Evolutionary conservation across 306 rosid species (phyloP), one percentile per base, ranked within the genome.

Genomic region (Vigna trinervia): DNA sequence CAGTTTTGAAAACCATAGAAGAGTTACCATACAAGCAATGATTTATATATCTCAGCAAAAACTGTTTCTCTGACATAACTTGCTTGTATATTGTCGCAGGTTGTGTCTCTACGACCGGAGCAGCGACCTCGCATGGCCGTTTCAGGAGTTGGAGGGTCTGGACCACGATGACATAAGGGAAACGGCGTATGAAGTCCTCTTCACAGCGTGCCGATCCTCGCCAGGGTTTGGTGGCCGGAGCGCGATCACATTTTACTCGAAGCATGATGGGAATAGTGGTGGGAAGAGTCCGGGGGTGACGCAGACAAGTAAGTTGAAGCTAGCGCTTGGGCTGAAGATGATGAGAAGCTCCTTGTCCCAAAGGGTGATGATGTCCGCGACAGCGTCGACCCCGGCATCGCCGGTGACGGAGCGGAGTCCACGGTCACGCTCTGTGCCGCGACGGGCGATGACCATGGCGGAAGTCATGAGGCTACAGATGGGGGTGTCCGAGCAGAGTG

Each of bases 401-500:
- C 88, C 92, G 2, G 72, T 38, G 28, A 51, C 38, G 0, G 87
- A 77, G 5, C 62, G 77, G 1, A 82, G 89, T 10, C 83, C 75
- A 0, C 0, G 75, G 63, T 83, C 90, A 5, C 64, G 74, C n/a
- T 79, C 86, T 1, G 12, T 82, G 78, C 93, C 96, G 0, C 67
- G 90, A 23, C 79, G 96, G 77, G 82, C 91, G 0, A 88, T 92
- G 98, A 95, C 93, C 5, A 90, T 95, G 19, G 98, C 98, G 0
- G 98, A 95, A 81, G 94, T 95, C 71, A 92, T 95, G 98, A 88
- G 97, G 80, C 89, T 90, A 76, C 98, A 95, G 81, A 95, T 95
- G 97, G 85, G 86, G 75, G 92, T 95, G 34, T 78, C 97, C 9
- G 98, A 95, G 76, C 92, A 81, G 64, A 92, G 97, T 70, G 98